Evolutionary conservation across 257 asterid genomes (phyloP).

Genomic region (Ophiorrhiza pumila): DNA sequence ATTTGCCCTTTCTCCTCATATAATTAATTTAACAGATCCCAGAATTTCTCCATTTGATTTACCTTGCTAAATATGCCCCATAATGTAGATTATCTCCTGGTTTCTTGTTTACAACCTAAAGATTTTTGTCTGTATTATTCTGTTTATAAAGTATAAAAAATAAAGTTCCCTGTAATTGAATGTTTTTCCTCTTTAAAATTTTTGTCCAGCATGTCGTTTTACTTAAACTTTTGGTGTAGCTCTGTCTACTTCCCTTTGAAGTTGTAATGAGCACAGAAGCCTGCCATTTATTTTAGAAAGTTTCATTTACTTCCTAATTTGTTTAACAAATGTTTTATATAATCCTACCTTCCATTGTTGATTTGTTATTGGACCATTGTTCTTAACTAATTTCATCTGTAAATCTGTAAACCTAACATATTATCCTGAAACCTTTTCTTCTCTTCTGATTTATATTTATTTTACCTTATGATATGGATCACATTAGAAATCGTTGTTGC

Average conservation of each 20-base stretch:
- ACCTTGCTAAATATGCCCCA: neutral
- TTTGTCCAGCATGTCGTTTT: neutral
- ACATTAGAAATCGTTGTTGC: no score
- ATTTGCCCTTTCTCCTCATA: neutral
- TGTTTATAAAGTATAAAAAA: neutral
- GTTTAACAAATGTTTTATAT: neutral
- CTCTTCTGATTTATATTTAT: neutral
- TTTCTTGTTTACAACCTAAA: neutral
- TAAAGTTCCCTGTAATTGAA: neutral
- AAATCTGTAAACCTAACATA: neutral
- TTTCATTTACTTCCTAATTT: neutral
- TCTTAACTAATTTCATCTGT: neutral
- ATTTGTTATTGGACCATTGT: neutral
- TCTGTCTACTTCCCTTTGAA: neutral
- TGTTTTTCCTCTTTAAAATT: neutral
- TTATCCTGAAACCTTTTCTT: no score
- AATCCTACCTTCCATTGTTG: neutral
- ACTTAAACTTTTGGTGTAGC: neutral
- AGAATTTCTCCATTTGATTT: neutral
- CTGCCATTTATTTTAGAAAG: neutral
- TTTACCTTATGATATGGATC: no score
- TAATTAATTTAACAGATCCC: neutral
- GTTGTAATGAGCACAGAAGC: neutral
- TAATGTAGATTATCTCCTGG: neutral
- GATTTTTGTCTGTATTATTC: neutral